Percentiles rank a stretch among this genome's conserved stretches.
Evolutionary conservation across 2,329 filamentous ascomycete genomes (phyloP).

Genomic region (Leptographium radiaticola): DNA sequence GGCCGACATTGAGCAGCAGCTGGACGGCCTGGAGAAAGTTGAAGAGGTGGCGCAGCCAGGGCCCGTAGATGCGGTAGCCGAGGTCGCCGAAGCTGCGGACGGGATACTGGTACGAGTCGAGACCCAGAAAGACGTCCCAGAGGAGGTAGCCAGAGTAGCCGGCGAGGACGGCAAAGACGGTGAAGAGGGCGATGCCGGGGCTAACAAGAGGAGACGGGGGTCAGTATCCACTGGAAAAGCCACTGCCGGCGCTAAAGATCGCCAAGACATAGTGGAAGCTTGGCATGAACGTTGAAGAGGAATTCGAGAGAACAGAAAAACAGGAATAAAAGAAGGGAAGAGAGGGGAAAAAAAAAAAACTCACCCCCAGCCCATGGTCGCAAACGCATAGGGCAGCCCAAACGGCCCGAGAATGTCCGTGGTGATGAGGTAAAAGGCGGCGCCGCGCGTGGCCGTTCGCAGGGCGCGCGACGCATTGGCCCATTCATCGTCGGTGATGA

Average conservation of each 20-base stretch:
- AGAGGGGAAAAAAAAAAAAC: constrained; percentile 2
- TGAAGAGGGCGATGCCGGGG: constrained; percentile 32
- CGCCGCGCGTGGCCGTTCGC: constrained; percentile 31
- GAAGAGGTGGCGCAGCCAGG: constrained; percentile 28
- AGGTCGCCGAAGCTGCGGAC: constrained; percentile 33
- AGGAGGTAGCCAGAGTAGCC: constrained; percentile 31
- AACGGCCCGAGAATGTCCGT: constrained; percentile 33
- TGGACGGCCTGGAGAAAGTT: constrained; percentile 35
- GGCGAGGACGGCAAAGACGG: constrained; percentile 27
- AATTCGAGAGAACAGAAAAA: constrained; percentile 4
- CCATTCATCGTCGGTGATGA: constrained; percentile 29
- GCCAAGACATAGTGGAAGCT: background rate
- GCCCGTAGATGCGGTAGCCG: constrained; percentile 33
- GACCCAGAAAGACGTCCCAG: constrained; percentile 29
- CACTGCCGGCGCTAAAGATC: background rate
- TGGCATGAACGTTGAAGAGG: constrained; percentile 1
- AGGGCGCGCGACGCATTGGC: constrained; percentile 29
- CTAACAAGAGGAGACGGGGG: constrained; percentile 6
- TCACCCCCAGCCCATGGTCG: constrained; percentile 16
- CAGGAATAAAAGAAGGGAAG: background rate
- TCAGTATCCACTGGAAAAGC: too few relatives aligned
- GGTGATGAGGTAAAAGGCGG: constrained; percentile 35
- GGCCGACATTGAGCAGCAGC: constrained; percentile 35
- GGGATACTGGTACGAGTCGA: constrained; percentile 34
- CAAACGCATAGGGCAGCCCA: constrained; percentile 21